phyloP scores from a whole-genome alignment of 441 rosid species.

The Biscutella laevigata region DNA sequence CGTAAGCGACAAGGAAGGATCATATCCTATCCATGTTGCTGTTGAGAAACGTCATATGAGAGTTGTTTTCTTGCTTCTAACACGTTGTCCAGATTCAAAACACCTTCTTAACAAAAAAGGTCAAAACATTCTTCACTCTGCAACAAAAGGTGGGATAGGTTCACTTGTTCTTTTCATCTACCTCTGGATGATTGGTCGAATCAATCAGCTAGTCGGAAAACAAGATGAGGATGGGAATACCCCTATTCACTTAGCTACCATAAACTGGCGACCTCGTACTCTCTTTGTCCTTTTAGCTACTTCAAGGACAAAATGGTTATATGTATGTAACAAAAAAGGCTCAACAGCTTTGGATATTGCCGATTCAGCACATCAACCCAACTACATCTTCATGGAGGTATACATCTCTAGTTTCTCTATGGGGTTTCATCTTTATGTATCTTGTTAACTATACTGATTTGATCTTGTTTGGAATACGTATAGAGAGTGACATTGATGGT shows the following conservation, averaged over 20 bases:
- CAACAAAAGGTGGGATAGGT: background rate
- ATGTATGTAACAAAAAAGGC: background rate
- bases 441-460: background rate
- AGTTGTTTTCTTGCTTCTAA: background rate
- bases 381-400: constrained; percentile 8
- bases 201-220: no score
- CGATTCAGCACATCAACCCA: background rate
- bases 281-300: background rate
- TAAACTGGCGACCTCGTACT: background rate
- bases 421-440: no score
- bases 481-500: background rate
- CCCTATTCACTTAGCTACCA: constrained; percentile 8
- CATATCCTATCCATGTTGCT: constrained; percentile 16
- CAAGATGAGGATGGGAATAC: constrained; percentile 19
- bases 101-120: background rate
- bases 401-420: no score
- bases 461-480: background rate
- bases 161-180: no score
- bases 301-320: no score
- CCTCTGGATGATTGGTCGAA: no score
- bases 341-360: constrained; percentile 9
- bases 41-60: background rate
- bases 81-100: constrained; percentile 1
- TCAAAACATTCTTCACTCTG: constrained; percentile 11
- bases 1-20: constrained; percentile 3